Base-by-base conservation (phyloP, 768 basidiomycete genomes). In the Trichaptum fuscoviolaceum region DNA sequence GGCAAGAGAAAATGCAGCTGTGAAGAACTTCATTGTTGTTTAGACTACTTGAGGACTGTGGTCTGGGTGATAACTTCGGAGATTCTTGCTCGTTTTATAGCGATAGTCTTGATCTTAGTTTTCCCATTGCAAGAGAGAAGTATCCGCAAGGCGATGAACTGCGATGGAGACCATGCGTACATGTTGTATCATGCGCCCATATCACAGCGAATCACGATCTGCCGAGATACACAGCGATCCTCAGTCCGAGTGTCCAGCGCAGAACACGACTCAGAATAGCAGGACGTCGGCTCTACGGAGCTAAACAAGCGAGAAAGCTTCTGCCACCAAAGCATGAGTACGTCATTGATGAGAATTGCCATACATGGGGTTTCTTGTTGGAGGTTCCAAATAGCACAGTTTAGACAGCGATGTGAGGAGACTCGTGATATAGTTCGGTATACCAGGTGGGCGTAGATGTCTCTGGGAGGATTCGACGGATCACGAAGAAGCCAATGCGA, bases 1-100 rank as follows among this genome's bases (percentile, higher is more conserved):
- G 52, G 67, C 52, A 59, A 69, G 64, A 61, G 69, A 60, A 34
- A n/a, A 42, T 64, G 27, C 18, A 27, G 26, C 35, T 3, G 25
- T 20, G 35, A 57, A 61, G 24, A 34, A 25, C 59, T 24, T 61
- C 59, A 61, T 61, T 61, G 42, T 52, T 52, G 42, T 15, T 52
- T 52, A 52, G 42, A 52, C 42, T 52, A 52, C 42, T 52, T 52
- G 42, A 20, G 42, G 42, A 52, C 12, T 52, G 42, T 52, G 42
- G 42, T 52, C 42, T 52, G 42, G 10, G 42, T 15, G 42, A 15
- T 20, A 20, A 20, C 42, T 52, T 52, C 42, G 42, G 30, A 52
- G 12, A 52, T 52, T 52, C 42, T 52, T 52, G 15, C 12, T 52
- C 15, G 15, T 12, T 52, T 52, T 52, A 52, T 52, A 52, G 6